phyloP scores from a whole-genome alignment of 257 asterid species.

The Vinca minor region DNA sequence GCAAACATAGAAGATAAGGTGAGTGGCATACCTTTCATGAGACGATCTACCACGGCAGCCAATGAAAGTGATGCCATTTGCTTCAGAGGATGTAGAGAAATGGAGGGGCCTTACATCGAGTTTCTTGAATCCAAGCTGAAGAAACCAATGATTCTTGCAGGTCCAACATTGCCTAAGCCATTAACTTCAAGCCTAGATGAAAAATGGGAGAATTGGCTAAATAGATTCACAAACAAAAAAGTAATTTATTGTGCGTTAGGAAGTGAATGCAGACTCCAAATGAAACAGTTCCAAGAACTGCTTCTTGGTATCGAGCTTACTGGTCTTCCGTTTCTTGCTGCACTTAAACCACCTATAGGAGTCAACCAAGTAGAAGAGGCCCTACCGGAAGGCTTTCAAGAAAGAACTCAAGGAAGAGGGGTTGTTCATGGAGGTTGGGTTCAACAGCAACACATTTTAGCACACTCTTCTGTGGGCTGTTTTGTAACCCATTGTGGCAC shows the following conservation, averaged over 20 bases:
- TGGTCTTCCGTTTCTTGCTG: constrained; percentile 23
- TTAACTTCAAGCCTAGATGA: constrained; percentile 1
- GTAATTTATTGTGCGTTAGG: constrained; percentile 22
- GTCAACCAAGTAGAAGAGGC: constrained; percentile 16
- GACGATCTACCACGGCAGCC: neutral
- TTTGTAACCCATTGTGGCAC: constrained; percentile 32
- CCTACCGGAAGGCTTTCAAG: constrained; percentile 11
- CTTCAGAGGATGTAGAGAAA: constrained; percentile 10
- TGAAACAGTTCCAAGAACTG: constrained; percentile 20
- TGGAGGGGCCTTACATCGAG: constrained; percentile 18
- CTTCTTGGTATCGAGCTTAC: constrained; percentile 26
- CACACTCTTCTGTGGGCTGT: constrained; percentile 19
- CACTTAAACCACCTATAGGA: constrained; percentile 24
- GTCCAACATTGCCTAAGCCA: constrained; percentile 15
- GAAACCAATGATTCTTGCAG: constrained; percentile 11
- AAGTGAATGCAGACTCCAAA: constrained; percentile 14
- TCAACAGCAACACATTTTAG: too few relatives aligned
- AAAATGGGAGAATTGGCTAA: constrained; percentile 8
- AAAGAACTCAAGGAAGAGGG: too few relatives aligned
- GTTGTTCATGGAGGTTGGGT: too few relatives aligned
- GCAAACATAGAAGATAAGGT: neutral
- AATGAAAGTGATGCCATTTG: constrained; percentile 16
- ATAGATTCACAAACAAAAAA: neutral
- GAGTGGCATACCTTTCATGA: constrained; percentile 5
- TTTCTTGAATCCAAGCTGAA: neutral